These are phyloP conservation scores for Trametes pubescens DNA, from an alignment of 1,284 basidiomycete genomes.

Conservation along the genomic window DNA sequence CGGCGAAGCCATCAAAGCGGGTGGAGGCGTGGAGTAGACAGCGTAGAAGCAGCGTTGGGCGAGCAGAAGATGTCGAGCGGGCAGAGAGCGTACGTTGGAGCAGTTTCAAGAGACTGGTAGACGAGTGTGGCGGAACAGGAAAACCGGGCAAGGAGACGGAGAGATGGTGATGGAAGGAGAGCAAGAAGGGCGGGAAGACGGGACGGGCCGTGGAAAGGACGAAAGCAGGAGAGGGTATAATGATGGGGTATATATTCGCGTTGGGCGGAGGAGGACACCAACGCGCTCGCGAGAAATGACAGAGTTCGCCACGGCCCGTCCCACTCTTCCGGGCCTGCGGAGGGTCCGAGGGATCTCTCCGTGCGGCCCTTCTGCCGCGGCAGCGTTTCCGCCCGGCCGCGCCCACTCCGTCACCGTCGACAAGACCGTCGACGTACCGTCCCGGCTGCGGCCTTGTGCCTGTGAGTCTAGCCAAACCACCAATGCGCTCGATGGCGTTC, in stretches of 20 bases:
- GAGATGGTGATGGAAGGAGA: constrained; percentile 16
- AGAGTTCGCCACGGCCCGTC: not conserved
- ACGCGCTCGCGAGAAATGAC: not conserved
- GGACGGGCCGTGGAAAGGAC: not conserved
- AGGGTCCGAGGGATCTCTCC: too few species aligned
- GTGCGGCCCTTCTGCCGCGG: constrained; percentile 7
- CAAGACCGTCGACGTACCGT: not conserved
- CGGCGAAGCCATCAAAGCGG: constrained; percentile 8
- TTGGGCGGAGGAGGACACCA: not conserved
- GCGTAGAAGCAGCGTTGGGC: not conserved
- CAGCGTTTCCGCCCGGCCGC: constrained; percentile 1
- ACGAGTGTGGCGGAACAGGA: not conserved
- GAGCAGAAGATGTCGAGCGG: not conserved
- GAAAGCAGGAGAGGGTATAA: not conserved
- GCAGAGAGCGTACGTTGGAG: not conserved
- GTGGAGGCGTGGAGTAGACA: not conserved
- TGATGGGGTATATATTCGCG: constrained; percentile 3
- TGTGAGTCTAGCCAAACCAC: not conserved
- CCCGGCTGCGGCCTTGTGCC: not conserved
- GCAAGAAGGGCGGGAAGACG: constrained; percentile 13
- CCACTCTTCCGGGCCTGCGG: not conserved
- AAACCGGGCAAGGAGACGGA: not conserved
- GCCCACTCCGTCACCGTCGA: not conserved
- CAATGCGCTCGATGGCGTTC: too few species aligned
- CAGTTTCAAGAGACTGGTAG: not conserved